Conservation (phyloP, 768 basidiomycete species). For the Auricularia sp. region DNA sequence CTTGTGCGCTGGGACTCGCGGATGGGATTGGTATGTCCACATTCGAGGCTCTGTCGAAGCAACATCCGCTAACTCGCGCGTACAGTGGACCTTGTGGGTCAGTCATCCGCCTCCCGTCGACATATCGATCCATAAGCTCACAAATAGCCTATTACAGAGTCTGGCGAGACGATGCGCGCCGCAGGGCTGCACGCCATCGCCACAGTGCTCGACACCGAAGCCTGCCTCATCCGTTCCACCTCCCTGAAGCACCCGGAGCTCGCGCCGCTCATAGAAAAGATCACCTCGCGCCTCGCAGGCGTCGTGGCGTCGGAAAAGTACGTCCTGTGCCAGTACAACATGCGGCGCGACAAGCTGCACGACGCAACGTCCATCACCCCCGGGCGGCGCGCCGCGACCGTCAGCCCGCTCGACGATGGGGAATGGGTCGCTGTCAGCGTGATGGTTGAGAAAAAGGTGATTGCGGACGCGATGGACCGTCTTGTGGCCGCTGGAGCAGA, state of each 20-base stretch:
- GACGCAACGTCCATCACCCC: conserved; percentile 69
- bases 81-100: conserved; percentile 89
- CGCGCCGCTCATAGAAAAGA: conserved; percentile 57
- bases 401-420: conserved; percentile 71
- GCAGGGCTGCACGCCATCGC: conserved; percentile 90
- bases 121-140: background rate
- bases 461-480: conserved; percentile 82
- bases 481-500: conserved; percentile 75
- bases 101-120: conserved; percentile 16
- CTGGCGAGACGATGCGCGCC: conserved; percentile 98
- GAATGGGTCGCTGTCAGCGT: conserved; percentile 86
- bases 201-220: conserved; percentile 77
- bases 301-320: conserved; percentile 73
- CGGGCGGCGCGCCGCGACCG: conserved; percentile 79
- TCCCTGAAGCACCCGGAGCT: conserved; percentile 52
- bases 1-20: conserved; percentile 89
- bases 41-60: background rate
- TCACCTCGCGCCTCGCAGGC: conserved; percentile 83
- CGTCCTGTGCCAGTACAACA: conserved; percentile 87
- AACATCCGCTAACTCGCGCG: background rate
- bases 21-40: conserved; percentile 78
- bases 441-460: conserved; percentile 80
- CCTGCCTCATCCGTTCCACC: conserved; percentile 82
- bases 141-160: conserved; percentile 44
- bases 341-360: conserved; percentile 52